Conservation (phyloP, 345 rosid genomes). For the Crucihimalaya himalaica region DNA sequence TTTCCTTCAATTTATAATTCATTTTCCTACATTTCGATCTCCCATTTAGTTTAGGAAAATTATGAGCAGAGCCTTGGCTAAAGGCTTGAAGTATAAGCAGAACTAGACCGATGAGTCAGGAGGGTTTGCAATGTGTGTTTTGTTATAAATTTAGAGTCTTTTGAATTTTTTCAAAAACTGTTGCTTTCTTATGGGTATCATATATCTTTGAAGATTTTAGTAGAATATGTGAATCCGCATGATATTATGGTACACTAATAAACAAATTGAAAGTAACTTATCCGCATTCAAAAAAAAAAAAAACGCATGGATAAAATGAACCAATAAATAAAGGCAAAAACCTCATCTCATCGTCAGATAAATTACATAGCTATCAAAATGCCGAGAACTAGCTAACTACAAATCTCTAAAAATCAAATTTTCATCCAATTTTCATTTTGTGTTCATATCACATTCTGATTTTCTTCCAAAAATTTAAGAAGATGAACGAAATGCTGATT, state of each 20-base stretch:
- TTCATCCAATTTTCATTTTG: constrained; percentile 4
- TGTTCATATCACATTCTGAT: constrained; percentile 14
- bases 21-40: background rate
- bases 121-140: background rate
- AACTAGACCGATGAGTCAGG: background rate
- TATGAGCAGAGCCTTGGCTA: background rate
- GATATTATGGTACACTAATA: background rate
- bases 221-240: background rate
- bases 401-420: constrained; percentile 17
- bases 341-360: constrained; percentile 23
- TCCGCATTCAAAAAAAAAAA: background rate
- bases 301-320: constrained; percentile 12
- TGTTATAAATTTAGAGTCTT: background rate
- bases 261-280: background rate
- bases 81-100: background rate
- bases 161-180: background rate
- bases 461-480: constrained; percentile 20
- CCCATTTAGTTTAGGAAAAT: background rate
- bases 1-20: background rate
- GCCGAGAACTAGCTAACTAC: constrained; percentile 30
- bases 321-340: constrained; percentile 22
- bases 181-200: no score
- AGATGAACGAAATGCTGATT: constrained; percentile 22
- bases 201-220: background rate
- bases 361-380: constrained; percentile 31